Percentiles rank a stretch among this genome's conserved stretches.
Evolutionary conservation across 495 filamentous ascomycete genomes (phyloP).

Genomic region (Bathelium albidoporum): DNA sequence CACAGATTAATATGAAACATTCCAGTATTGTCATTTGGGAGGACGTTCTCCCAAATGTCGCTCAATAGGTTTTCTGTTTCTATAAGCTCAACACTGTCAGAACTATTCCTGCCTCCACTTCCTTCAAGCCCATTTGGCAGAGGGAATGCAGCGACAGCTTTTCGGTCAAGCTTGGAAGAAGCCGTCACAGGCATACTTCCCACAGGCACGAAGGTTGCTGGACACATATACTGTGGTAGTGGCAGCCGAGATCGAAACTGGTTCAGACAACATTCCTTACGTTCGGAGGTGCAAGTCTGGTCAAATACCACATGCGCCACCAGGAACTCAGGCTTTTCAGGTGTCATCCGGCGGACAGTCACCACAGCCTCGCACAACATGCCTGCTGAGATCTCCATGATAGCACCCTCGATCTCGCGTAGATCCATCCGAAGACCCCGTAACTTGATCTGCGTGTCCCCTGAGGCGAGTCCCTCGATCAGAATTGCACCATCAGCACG

Average conservation of each 20-base stretch:
- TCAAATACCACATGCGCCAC: not conserved
- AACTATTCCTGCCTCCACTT: not conserved
- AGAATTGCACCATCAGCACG: not conserved
- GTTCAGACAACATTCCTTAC: not conserved
- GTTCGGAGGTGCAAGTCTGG: not conserved
- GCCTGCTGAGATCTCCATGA: not conserved
- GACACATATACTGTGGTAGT: not conserved
- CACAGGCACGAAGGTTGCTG: not conserved
- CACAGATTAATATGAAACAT: too few relatives aligned
- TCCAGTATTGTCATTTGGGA: too few relatives aligned
- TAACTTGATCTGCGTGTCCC: constrained; percentile 11
- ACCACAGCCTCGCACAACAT: not conserved
- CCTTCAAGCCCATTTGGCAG: not conserved
- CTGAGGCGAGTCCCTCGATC: not conserved
- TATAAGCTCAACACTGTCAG: not conserved
- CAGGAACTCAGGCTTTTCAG: not conserved
- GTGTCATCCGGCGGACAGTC: not conserved
- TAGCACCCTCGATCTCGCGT: not conserved
- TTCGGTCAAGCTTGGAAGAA: not conserved
- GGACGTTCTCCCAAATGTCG: not conserved
- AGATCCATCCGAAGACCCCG: constrained; percentile 15
- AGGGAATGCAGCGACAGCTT: not conserved
- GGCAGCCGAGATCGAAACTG: not conserved
- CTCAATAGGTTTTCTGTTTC: not conserved
- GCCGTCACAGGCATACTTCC: not conserved